phyloP scores from a whole-genome alignment of 108 stramenopile species.

The Thalassiosira profunda region DNA sequence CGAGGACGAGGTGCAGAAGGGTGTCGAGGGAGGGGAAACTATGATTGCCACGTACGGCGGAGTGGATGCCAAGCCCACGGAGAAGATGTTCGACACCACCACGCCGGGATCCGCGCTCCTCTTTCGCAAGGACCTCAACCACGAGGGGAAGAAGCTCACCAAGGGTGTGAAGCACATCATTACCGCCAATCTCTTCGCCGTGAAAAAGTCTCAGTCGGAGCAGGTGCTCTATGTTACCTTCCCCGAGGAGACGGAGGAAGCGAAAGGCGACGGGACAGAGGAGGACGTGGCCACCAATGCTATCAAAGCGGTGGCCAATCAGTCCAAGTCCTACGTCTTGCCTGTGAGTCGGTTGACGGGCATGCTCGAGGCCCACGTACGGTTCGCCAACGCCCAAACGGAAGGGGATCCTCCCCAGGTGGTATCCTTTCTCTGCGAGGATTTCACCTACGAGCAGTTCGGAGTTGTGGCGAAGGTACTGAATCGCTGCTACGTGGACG shows the following conservation, averaged over 20 bases:
- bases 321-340: conserved; percentile 9
- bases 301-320: conserved; percentile 12
- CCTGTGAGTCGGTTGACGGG: conserved; percentile 20
- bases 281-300: conserved; percentile 1
- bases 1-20: conserved; percentile 6
- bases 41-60: conserved; percentile 10
- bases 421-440: conserved; percentile 6
- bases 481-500: conserved; percentile 19
- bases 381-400: conserved; percentile 5
- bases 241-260: not conserved
- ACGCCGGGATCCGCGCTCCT: conserved; percentile 17
- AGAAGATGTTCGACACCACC: conserved; percentile 15
- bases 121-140: conserved; percentile 33
- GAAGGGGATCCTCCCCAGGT: conserved; percentile 7
- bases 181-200: conserved; percentile 21
- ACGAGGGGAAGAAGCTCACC: conserved; percentile 16
- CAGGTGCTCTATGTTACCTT: conserved; percentile 27
- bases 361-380: conserved; percentile 20
- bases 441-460: conserved; percentile 15
- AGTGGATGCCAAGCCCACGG: conserved; percentile 1
- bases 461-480: conserved; percentile 23
- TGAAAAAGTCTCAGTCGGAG: conserved; percentile 16
- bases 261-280: not conserved
- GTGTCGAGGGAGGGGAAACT: conserved; percentile 25
- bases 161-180: conserved; percentile 31